A percentile compares a stretch with the other conserved stretches of the same genome.
phyloP scores from a whole-genome alignment of 2,329 filamentous ascomycete genomes.

The Trichophaea hybrida region DNA sequence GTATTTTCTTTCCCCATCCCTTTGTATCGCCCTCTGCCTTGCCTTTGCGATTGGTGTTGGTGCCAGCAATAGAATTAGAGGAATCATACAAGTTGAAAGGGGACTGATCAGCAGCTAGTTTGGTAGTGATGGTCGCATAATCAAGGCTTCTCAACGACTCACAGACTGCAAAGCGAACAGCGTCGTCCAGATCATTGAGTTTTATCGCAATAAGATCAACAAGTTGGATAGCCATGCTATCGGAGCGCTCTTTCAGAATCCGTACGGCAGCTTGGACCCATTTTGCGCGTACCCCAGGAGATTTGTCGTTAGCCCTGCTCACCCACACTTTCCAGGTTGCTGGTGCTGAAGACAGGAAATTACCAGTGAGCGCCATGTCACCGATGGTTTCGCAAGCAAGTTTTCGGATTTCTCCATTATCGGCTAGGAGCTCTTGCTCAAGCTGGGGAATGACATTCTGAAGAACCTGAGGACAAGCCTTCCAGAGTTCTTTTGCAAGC shows the following conservation, averaged over 20 bases:
- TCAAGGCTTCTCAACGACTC: conserved; percentile 67
- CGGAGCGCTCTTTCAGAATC: conserved; percentile 74
- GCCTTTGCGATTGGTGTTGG: conserved; percentile 9
- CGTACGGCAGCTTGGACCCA: conserved; percentile 77
- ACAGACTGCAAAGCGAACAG: conserved; percentile 77
- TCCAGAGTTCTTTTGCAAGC: conserved; percentile 83
- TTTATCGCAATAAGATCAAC: conserved; percentile 49
- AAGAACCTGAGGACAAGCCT: conserved; percentile 72
- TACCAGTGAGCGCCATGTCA: conserved; percentile 46
- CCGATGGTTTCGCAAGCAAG: conserved; percentile 89
- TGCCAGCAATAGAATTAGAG: neutral
- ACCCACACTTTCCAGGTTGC: conserved; percentile 34
- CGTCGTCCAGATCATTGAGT: conserved; percentile 81
- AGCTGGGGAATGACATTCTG: conserved; percentile 89
- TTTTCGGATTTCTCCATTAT: conserved; percentile 71
- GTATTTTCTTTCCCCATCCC: conserved; percentile 36
- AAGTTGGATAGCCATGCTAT: conserved; percentile 49
- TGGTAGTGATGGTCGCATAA: conserved; percentile 65
- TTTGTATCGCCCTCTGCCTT: conserved; percentile 11
- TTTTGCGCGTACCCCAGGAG: conserved; percentile 61
- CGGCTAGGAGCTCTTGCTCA: conserved; percentile 79
- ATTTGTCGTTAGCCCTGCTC: conserved; percentile 74
- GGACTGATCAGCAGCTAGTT: conserved; percentile 56
- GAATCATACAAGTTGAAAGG: conserved; percentile 60
- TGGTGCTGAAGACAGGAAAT: conserved; percentile 22